phyloP scores from a whole-genome alignment of 2,329 filamentous ascomycete genomes.

The Triangularia verruculosa region DNA sequence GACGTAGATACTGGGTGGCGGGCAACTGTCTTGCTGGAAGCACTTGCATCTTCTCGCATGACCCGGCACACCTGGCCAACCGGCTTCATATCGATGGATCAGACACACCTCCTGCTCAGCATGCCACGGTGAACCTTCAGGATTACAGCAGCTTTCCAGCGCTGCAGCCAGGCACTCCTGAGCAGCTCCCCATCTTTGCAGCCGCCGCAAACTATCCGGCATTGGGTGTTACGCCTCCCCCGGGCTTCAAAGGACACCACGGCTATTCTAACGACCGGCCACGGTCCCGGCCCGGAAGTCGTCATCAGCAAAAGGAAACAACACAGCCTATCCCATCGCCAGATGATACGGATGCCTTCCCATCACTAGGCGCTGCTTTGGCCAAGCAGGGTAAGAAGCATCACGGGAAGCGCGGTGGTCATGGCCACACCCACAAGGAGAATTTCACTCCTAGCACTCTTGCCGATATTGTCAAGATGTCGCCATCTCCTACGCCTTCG shows the following conservation, averaged over 20 bases:
- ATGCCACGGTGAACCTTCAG: conserved; percentile 71
- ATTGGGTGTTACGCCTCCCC: conserved; percentile 62
- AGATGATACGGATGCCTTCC: conserved; percentile 94
- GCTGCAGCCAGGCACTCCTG: conserved; percentile 59
- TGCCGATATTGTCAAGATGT: conserved; percentile 94
- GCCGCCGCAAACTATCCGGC: conserved; percentile 51
- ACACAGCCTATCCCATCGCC: conserved; percentile 71
- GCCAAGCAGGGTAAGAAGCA: conserved; percentile 83
- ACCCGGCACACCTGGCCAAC: conserved; percentile 81
- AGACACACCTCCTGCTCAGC: conserved; percentile 60
- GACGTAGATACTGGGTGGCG: conserved; percentile 82
- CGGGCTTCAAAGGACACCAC: conserved; percentile 65
- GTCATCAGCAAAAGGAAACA: conserved; percentile 65
- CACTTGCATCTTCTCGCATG: conserved; percentile 95
- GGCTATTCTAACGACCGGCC: conserved; percentile 59
- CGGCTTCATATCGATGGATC: conserved; percentile 72
- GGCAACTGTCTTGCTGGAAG: conserved; percentile 92
- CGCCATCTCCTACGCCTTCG: conserved; percentile 72
- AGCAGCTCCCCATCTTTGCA: conserved; percentile 54
- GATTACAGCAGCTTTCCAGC: conserved; percentile 84
- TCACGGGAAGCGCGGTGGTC: conserved; percentile 84
- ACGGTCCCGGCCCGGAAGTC: conserved; percentile 79
- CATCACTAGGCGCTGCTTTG: conserved; percentile 74
- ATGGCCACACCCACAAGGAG: conserved; percentile 69
- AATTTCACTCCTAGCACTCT: conserved; percentile 70